Percentiles rank a stretch among this genome's conserved stretches.
phyloP scores from a whole-genome alignment of 768 basidiomycete genomes.

The Amyloporia xantha region DNA sequence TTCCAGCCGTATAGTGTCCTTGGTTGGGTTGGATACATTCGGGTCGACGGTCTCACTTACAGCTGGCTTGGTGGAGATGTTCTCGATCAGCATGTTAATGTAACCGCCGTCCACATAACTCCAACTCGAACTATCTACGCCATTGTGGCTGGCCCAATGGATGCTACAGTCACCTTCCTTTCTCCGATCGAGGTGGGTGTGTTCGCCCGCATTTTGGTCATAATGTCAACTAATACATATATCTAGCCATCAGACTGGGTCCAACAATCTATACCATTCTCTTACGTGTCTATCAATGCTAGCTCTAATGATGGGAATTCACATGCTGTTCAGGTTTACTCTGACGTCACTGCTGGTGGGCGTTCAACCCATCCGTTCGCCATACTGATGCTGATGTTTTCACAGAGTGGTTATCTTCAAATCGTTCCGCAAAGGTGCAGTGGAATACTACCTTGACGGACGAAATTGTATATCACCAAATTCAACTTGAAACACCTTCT shows the following conservation, averaged over 20 bases:
- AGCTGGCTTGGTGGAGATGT: neutral
- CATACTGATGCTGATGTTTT: neutral
- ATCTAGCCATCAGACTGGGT: slow-evolving; percentile 29
- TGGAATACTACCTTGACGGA: slow-evolving; percentile 9
- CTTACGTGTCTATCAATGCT: slow-evolving; percentile 29
- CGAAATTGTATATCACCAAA: slow-evolving; percentile 8
- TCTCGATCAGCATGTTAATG: slow-evolving; percentile 7
- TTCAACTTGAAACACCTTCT: slow-evolving; percentile 5
- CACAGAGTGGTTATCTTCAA: slow-evolving; percentile 13
- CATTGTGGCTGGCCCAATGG: slow-evolving; percentile 29
- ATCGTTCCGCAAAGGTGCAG: neutral
- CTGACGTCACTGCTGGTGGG: slow-evolving; percentile 33
- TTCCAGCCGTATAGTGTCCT: neutral
- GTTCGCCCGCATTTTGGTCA: neutral
- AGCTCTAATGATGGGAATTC: slow-evolving; percentile 24
- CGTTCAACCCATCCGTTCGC: neutral
- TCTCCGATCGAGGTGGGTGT: slow-evolving; percentile 32
- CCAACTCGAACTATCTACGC: slow-evolving; percentile 29
- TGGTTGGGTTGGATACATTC: slow-evolving; percentile 1
- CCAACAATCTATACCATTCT: slow-evolving; percentile 33
- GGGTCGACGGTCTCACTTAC: neutral
- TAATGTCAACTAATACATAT: neutral
- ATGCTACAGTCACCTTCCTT: slow-evolving; percentile 31
- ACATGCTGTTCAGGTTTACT: slow-evolving; percentile 32
- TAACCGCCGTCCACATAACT: slow-evolving; percentile 24